Conservation (phyloP, 768 basidiomycete genomes). For the Termitomyces bulborhizus region DNA sequence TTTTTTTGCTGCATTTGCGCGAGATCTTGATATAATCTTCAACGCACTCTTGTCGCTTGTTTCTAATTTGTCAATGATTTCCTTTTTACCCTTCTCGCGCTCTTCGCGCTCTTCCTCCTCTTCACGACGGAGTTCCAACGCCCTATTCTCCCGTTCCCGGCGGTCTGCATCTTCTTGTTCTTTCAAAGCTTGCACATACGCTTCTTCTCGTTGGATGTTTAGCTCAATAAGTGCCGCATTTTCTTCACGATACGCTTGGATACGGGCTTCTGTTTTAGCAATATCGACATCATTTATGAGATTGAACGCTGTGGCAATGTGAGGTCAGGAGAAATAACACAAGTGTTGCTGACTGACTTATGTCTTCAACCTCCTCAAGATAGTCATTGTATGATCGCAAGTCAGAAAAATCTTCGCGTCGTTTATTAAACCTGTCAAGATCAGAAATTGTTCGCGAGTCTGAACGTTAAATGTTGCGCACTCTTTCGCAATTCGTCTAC, state of each 20-base stretch:
- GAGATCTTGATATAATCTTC: conserved; percentile 64
- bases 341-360: conserved; percentile 32
- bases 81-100: conserved; percentile 61
- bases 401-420: conserved; percentile 80
- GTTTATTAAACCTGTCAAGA: conserved; percentile 81
- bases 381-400: conserved; percentile 88
- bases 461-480: conserved; percentile 26
- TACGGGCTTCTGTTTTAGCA: conserved; percentile 74
- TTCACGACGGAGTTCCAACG: conserved; percentile 55
- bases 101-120: conserved; percentile 77
- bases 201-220: conserved; percentile 78
- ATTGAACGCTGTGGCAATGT: conserved; percentile 73
- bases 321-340: conserved; percentile 5
- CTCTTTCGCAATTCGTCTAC: conserved; percentile 88
- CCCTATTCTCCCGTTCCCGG: conserved; percentile 62
- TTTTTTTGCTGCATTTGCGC: conserved; percentile 58
- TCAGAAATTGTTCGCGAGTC: background rate
- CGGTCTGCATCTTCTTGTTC: conserved; percentile 82
- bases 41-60: conserved; percentile 66
- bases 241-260: conserved; percentile 69
- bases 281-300: conserved; percentile 87
- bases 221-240: conserved; percentile 81
- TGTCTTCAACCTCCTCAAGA: conserved; percentile 92
- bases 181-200: conserved; percentile 61
- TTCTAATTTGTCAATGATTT: conserved; percentile 79